phyloP scores from a whole-genome alignment of 2,329 filamentous ascomycete species.

The Beauveria pseudobassiana region DNA sequence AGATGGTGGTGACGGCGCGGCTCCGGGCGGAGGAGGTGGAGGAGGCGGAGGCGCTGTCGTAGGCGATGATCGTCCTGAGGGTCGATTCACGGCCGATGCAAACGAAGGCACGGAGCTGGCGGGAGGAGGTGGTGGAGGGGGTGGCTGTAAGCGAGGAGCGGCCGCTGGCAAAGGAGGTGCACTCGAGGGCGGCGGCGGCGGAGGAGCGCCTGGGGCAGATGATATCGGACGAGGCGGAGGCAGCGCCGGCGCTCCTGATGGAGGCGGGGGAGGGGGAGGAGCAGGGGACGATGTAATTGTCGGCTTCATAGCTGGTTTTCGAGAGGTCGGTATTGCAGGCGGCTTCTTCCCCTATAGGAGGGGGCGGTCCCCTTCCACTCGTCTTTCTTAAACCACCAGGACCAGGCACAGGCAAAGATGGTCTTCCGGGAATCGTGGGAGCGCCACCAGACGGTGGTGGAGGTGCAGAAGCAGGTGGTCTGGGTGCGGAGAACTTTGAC shows the following conservation, averaged over 20 bases:
- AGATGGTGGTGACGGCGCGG: conserved; percentile 23
- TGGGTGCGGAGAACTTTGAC: conserved; percentile 20
- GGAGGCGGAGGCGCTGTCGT: conserved; percentile 29
- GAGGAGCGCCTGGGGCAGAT: conserved; percentile 34
- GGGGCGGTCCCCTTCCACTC: conserved; percentile 62
- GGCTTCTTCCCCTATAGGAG: conserved; percentile 70
- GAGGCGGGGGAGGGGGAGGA: conserved; percentile 33
- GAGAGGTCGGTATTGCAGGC: conserved; percentile 52
- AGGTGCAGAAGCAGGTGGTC: conserved; percentile 48
- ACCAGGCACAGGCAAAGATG: conserved; percentile 41
- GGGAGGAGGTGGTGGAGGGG: conserved; percentile 28
- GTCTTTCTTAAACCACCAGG: conserved; percentile 49
- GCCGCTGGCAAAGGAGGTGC: conserved; percentile 29
- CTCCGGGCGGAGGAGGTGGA: conserved; percentile 28
- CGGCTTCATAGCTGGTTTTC: conserved; percentile 44
- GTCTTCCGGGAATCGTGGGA: conserved; percentile 50
- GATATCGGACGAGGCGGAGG: conserved; percentile 29
- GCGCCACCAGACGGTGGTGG: conserved; percentile 51
- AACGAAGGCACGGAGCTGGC: conserved; percentile 27
- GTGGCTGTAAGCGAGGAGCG: conserved; percentile 20
- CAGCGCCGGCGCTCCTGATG: conserved; percentile 33
- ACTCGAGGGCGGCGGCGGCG: conserved; percentile 27
- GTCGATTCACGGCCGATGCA: conserved; percentile 36
- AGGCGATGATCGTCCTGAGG: conserved; percentile 34
- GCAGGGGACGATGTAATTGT: conserved; percentile 25